Evolutionary conservation across 176 grass and related monocot genomes (phyloP).

Genomic region (Avena atlantica): DNA sequence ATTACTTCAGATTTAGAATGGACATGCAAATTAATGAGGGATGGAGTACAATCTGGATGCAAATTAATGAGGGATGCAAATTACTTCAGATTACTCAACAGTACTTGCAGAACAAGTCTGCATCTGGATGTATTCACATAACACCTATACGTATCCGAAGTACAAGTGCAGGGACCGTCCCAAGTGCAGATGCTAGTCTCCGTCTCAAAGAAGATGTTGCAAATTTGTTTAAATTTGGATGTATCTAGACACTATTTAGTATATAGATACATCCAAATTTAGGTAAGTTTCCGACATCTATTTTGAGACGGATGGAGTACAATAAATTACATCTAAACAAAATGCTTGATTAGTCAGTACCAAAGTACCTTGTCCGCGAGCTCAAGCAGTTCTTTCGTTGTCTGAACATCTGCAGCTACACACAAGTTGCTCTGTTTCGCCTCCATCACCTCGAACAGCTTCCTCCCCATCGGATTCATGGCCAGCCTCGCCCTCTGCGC

Average conservation of each 20-base stretch:
- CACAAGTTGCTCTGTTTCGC: constrained; percentile 73
- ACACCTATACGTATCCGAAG: background rate
- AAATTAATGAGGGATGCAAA: no score
- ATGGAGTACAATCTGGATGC: no score
- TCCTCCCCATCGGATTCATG: constrained; percentile 69
- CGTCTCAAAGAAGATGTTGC: no score
- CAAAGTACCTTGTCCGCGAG: constrained; percentile 74
- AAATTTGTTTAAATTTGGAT: no score
- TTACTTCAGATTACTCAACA: no score
- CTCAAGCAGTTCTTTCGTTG: constrained; percentile 56
- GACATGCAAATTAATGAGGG: constrained; percentile 16
- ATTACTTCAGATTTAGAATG: background rate
- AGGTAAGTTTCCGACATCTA: no score
- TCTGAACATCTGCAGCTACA: constrained; percentile 71
- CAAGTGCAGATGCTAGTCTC: no score
- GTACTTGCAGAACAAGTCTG: no score
- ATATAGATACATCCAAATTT: no score
- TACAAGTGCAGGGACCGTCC: no score
- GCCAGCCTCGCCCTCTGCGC: constrained; percentile 57
- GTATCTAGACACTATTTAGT: no score
- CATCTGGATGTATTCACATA: background rate
- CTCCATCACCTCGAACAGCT: constrained; percentile 76
- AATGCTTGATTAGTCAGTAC: background rate
- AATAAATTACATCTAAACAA: background rate
- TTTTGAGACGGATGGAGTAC: no score